phyloP scores from a whole-genome alignment of 2,329 filamentous ascomycete genomes.

The Pezicula neosporulosa region DNA sequence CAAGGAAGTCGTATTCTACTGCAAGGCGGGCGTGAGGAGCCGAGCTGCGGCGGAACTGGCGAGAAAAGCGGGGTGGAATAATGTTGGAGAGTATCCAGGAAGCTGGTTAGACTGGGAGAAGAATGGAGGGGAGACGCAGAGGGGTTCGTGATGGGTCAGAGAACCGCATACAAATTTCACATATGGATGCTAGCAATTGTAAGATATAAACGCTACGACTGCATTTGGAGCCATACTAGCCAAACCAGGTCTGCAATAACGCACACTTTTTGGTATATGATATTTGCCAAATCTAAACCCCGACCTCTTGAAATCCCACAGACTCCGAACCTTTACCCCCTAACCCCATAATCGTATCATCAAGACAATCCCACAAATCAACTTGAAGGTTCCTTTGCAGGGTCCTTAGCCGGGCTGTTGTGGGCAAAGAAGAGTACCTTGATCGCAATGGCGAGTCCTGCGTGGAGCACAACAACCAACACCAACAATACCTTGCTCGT shows the following conservation, averaged over 20 bases:
- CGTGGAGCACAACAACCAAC: constrained; percentile 79
- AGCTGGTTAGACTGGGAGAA: constrained; percentile 81
- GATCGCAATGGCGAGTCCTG: constrained; percentile 87
- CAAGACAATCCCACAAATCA: constrained; percentile 15
- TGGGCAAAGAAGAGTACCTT: constrained; percentile 96
- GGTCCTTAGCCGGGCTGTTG: constrained; percentile 51
- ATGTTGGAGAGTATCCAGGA: constrained; percentile 69
- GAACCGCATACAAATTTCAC: background rate
- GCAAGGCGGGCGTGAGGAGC: constrained; percentile 85
- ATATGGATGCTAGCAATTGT: no score
- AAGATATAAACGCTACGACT: background rate
- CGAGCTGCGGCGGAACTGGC: constrained; percentile 75
- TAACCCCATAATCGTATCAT: constrained; percentile 2
- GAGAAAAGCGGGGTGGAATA: constrained; percentile 68
- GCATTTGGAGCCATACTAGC: no score
- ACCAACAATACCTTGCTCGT: constrained; percentile 85
- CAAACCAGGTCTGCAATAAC: background rate
- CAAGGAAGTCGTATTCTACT: constrained; percentile 77
- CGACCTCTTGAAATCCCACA: background rate
- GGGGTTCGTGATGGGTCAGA: background rate
- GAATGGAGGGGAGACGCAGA: constrained; percentile 53
- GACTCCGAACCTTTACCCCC: background rate
- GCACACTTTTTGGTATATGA: background rate
- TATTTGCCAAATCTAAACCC: background rate
- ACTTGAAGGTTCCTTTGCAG: constrained; percentile 4